phyloP scores from a whole-genome alignment of 805 yeast species.

The Saccharomycopsis lassenensis region DNA sequence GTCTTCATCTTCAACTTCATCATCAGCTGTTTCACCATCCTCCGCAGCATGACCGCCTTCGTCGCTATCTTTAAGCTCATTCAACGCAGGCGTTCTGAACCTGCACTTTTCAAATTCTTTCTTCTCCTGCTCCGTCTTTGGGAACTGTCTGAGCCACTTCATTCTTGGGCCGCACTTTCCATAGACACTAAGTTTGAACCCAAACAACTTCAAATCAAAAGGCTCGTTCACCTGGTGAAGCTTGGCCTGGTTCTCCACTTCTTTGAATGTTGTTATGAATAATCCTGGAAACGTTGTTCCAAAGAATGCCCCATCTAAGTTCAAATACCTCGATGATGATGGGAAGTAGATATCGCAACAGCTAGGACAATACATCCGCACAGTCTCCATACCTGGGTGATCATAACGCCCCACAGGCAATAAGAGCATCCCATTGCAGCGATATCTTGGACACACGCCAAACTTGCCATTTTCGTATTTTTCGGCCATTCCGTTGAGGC shows the following conservation, averaged over 20 bases:
- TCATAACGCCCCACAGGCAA: conserved; percentile 90
- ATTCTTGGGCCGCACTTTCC: conserved; percentile 85
- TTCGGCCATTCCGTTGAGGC: conserved; percentile 84
- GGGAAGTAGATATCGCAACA: conserved; percentile 90
- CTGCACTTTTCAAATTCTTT: conserved; percentile 58
- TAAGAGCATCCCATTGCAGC: conserved; percentile 82
- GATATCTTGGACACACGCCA: conserved; percentile 84
- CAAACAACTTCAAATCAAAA: conserved; percentile 66
- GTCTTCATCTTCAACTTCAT: conserved; percentile 27
- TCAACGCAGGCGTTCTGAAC: conserved; percentile 36
- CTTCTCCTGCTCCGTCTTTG: conserved; percentile 48
- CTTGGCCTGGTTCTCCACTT: conserved; percentile 65
- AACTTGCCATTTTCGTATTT: conserved; percentile 83
- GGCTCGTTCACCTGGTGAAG: conserved; percentile 37
- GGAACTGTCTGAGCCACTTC: conserved; percentile 85
- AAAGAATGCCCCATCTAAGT: conserved; percentile 93
- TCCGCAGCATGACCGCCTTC: conserved; percentile 22
- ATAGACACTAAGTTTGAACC: conserved; percentile 68
- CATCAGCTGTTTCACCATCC: conserved; percentile 24
- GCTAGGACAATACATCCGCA: conserved; percentile 86
- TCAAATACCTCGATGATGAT: conserved; percentile 70
- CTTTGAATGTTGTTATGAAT: conserved; percentile 85
- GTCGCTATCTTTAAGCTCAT: conserved; percentile 15
- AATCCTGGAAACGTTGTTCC: conserved; percentile 95
- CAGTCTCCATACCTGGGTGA: conserved; percentile 84